A percentile compares a stretch with the other conserved stretches of the same genome.
Evolutionary conservation across 2,329 filamentous ascomycete species (phyloP).

Genomic region (Aspergillus sp.): DNA sequence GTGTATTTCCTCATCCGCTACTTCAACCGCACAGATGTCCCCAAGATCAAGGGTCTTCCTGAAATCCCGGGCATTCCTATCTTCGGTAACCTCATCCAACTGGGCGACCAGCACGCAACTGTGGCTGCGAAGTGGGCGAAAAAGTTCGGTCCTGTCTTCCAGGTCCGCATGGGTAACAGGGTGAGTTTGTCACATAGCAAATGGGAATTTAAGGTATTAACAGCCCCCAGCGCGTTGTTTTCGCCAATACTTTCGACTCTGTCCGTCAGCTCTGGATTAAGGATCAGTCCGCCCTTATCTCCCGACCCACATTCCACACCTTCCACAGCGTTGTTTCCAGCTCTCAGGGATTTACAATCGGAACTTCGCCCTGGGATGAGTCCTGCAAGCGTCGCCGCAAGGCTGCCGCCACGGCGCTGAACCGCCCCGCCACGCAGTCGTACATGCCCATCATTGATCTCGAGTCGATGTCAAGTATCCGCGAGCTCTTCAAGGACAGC

Average conservation of each 20-base stretch:
- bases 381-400: conserved; percentile 75
- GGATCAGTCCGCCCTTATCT: conserved; percentile 75
- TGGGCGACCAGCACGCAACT: conserved; percentile 59
- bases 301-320: conserved; percentile 74
- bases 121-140: conserved; percentile 58
- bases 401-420: conserved; percentile 75
- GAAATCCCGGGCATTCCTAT: conserved; percentile 63
- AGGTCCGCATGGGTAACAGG: conserved; percentile 67
- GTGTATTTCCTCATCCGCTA: conserved; percentile 43
- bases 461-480: conserved; percentile 70
- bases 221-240: conserved; percentile 62
- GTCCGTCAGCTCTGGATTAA: conserved; percentile 74
- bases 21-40: conserved; percentile 53
- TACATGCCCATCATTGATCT: conserved; percentile 84
- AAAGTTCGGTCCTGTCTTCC: conserved; percentile 64
- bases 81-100: conserved; percentile 63
- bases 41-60: conserved; percentile 62
- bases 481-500: conserved; percentile 67
- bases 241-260: conserved; percentile 74
- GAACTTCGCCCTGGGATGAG: conserved; percentile 81
- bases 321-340: conserved; percentile 77
- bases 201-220: background rate
- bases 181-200: conserved; percentile 35
- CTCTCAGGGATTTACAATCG: conserved; percentile 78
- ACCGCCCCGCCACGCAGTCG: conserved; percentile 71